A percentile compares a stretch with the other conserved stretches of the same genome.
Evolutionary conservation across 768 basidiomycete species (phyloP).

Genomic region (Sistotremastrum suecicum): DNA sequence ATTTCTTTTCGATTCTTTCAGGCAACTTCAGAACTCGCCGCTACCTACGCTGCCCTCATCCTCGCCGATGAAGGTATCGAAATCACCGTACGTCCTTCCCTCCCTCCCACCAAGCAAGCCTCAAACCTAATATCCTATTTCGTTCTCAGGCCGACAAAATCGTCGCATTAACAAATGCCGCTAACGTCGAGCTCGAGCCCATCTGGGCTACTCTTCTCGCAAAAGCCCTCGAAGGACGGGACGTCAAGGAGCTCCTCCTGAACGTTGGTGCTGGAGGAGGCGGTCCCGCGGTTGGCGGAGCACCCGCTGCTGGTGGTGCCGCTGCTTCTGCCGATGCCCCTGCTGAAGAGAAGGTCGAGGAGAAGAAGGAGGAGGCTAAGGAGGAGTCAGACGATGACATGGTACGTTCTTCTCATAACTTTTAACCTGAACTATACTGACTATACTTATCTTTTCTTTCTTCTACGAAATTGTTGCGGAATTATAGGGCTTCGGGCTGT

Average conservation of each 20-base stretch:
- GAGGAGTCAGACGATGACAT: slow-evolving; percentile 86
- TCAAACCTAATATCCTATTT: slow-evolving; percentile 1
- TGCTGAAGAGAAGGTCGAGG: slow-evolving; percentile 64
- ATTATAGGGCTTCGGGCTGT: slow-evolving; percentile 86
- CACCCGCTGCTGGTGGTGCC: slow-evolving; percentile 34
- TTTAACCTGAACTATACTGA: no score
- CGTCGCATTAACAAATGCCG: slow-evolving; percentile 67
- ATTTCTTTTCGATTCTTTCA: slow-evolving; percentile 6
- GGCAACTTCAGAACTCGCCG: slow-evolving; percentile 68
- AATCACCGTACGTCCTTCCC: slow-evolving; percentile 70
- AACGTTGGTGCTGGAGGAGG: slow-evolving; percentile 92
- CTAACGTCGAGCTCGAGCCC: slow-evolving; percentile 76
- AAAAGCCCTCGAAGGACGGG: slow-evolving; percentile 95
- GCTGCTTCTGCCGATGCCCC: slow-evolving; percentile 48
- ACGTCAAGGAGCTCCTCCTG: slow-evolving; percentile 89
- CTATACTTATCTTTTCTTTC: neutral
- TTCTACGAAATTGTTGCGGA: neutral
- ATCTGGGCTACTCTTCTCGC: slow-evolving; percentile 98
- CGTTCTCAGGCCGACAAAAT: slow-evolving; percentile 77
- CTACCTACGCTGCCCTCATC: slow-evolving; percentile 95
- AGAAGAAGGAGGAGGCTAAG: slow-evolving; percentile 80
- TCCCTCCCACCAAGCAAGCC: neutral
- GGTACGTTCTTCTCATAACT: slow-evolving; percentile 33
- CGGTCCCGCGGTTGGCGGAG: slow-evolving; percentile 54
- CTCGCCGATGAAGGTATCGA: slow-evolving; percentile 95